A percentile compares a stretch with the other conserved stretches of the same genome.
These are phyloP conservation scores for Lepidium sativum DNA, from an alignment of 345 rosid genomes.

Conservation along the genomic window DNA sequence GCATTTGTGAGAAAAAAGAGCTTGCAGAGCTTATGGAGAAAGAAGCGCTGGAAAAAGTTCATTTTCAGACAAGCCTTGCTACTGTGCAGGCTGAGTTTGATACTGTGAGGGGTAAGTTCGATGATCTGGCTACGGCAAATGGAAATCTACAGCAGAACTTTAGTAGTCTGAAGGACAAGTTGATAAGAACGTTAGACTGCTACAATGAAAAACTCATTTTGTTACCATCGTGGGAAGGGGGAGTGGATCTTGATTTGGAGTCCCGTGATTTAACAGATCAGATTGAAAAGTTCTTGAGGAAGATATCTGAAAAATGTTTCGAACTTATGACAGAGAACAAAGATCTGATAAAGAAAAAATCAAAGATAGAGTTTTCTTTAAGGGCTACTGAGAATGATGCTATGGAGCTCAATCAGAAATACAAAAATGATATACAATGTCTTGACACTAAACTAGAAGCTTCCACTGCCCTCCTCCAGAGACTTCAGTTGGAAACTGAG, in stretches of 20 bases:
- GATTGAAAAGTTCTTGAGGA: constrained; percentile 50
- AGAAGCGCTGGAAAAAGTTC: constrained; percentile 42
- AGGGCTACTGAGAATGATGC: constrained; percentile 44
- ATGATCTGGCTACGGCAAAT: constrained; percentile 39
- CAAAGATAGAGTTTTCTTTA: constrained; percentile 34
- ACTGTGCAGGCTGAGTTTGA: constrained; percentile 48
- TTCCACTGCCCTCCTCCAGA: constrained; percentile 41
- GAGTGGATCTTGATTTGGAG: constrained; percentile 30
- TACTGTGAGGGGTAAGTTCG: constrained; percentile 35
- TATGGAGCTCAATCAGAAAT: constrained; percentile 45
- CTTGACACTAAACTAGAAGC: constrained; percentile 39
- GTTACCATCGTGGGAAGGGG: constrained; percentile 26
- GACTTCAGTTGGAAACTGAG: constrained; percentile 61
- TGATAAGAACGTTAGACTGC: constrained; percentile 36
- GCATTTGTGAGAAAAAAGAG: constrained; percentile 52
- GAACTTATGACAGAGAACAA: constrained; percentile 52
- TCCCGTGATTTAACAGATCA: constrained; percentile 36
- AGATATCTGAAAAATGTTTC: constrained; percentile 38
- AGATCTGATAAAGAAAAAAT: constrained; percentile 41
- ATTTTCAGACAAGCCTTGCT: constrained; percentile 40
- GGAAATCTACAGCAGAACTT: constrained; percentile 40
- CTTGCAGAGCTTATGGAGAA: constrained; percentile 55
- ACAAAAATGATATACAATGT: constrained; percentile 36
- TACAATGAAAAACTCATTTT: constrained; percentile 35
- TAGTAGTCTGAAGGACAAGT: constrained; percentile 34